Evolutionary conservation across 768 basidiomycete genomes (phyloP).

Genomic region (Fomitopsis pulvina): DNA sequence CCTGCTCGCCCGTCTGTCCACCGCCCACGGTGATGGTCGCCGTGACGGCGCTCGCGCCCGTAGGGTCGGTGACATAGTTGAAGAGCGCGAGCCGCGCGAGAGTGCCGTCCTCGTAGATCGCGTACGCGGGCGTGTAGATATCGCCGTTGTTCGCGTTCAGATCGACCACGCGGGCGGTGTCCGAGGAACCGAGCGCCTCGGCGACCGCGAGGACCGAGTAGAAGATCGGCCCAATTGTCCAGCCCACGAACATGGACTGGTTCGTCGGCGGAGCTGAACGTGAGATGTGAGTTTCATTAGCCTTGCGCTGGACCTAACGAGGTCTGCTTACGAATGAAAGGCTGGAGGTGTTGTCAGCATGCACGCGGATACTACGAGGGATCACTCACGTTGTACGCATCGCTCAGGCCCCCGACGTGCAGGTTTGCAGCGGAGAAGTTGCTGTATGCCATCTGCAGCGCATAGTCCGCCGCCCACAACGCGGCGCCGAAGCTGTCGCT

Average conservation of each 20-base stretch:
- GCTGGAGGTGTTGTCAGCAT: constrained; percentile 18
- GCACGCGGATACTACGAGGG: constrained; percentile 20
- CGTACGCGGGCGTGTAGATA: constrained; percentile 56
- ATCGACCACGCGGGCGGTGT: constrained; percentile 62
- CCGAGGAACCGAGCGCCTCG: constrained; percentile 63
- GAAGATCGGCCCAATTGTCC: constrained; percentile 71
- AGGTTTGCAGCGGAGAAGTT: constrained; percentile 39
- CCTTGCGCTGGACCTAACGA: background rate
- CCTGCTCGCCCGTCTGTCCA: constrained; percentile 31
- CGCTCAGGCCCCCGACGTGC: constrained; percentile 58
- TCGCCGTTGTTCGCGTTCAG: constrained; percentile 44
- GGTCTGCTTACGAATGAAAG: constrained; percentile 30
- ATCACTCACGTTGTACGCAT: constrained; percentile 53
- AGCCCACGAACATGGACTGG: constrained; percentile 50
- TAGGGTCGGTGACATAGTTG: constrained; percentile 63
- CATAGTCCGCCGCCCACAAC: constrained; percentile 49
- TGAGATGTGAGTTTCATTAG: constrained; percentile 8
- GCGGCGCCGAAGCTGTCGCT: constrained; percentile 52
- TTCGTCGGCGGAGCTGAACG: constrained; percentile 47
- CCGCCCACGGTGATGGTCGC: constrained; percentile 44
- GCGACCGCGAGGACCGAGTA: constrained; percentile 68
- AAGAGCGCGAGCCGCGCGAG: constrained; percentile 60
- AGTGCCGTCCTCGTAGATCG: constrained; percentile 64
- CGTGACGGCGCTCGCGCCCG: constrained; percentile 47
- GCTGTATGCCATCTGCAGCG: constrained; percentile 42